Evolutionary conservation across 202 grass and related monocot genomes (phyloP).

Genomic region (Musa balbisiana): DNA sequence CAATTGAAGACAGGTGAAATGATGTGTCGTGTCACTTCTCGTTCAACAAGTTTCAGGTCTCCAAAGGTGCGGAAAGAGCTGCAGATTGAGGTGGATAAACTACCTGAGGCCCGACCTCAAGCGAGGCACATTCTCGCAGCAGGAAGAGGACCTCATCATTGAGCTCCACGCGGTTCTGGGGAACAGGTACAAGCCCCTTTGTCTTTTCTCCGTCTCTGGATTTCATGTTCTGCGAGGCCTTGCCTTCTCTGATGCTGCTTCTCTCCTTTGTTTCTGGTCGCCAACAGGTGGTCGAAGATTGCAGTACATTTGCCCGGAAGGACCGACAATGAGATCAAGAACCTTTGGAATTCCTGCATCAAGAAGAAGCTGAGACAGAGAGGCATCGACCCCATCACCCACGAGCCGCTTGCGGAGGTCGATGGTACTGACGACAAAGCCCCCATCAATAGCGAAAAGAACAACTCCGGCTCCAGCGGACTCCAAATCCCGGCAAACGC

Average conservation of each 20-base stretch:
- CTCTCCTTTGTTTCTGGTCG: not conserved
- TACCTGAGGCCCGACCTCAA: constrained; percentile 36
- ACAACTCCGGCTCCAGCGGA: constrained; percentile 42
- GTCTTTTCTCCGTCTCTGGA: not conserved
- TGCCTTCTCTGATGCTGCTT: not conserved
- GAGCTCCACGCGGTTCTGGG: constrained; percentile 66
- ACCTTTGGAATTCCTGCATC: constrained; percentile 84
- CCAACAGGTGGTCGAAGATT: constrained; percentile 83
- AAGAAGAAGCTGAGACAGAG: constrained; percentile 85
- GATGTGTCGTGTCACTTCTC: not conserved
- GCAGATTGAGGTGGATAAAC: constrained; percentile 28
- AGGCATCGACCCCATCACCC: constrained; percentile 55
- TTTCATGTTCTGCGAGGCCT: not conserved
- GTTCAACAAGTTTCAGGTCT: constrained; percentile 1
- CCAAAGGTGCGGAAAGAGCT: constrained; percentile 28
- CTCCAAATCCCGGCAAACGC: not conserved
- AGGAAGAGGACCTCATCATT: constrained; percentile 75
- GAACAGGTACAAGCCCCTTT: constrained; percentile 18
- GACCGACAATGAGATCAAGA: constrained; percentile 98
- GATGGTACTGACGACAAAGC: constrained; percentile 29
- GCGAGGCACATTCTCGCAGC: constrained; percentile 55
- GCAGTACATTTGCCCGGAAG: constrained; percentile 74
- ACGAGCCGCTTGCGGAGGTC: constrained; percentile 44
- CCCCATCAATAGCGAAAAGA: constrained; percentile 38
- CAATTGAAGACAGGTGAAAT: not conserved